A percentile compares a stretch with the other conserved stretches of the same genome.
These are phyloP conservation scores for Rutidosis leptorrhynchoides DNA, from an alignment of 129 eudicot genomes.

Conservation along the genomic window DNA sequence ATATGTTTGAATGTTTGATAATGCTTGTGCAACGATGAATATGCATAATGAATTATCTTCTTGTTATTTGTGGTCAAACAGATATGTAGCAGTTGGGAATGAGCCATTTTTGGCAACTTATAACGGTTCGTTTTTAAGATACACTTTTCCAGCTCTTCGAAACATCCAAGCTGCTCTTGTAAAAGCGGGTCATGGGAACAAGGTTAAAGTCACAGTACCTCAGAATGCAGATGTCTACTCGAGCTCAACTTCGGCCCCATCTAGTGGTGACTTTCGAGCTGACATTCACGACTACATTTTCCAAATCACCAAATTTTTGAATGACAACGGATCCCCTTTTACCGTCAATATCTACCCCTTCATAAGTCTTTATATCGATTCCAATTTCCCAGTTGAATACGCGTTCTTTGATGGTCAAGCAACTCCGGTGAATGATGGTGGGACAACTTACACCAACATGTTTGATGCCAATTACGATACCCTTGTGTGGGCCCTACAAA, in stretches of 20 bases:
- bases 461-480: constrained; percentile 92
- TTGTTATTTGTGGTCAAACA: constrained; percentile 15
- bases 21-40: too few species aligned
- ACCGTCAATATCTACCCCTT: constrained; percentile 93
- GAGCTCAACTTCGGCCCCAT: constrained; percentile 47
- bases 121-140: constrained; percentile 61
- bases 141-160: constrained; percentile 66
- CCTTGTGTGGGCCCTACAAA: constrained; percentile 76
- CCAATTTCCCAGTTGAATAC: constrained; percentile 74
- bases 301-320: constrained; percentile 58
- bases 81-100: constrained; percentile 93
- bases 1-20: background rate
- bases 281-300: constrained; percentile 69
- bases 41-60: too few species aligned
- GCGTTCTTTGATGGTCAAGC: constrained; percentile 68
- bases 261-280: constrained; percentile 70
- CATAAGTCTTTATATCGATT: constrained; percentile 76
- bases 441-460: constrained; percentile 61
- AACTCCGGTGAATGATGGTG: constrained; percentile 66
- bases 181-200: constrained; percentile 59
- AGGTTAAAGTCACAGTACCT: constrained; percentile 73
- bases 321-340: constrained; percentile 60
- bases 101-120: constrained; percentile 69
- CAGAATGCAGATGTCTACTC: constrained; percentile 84
- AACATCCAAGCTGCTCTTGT: constrained; percentile 79